phyloP scores from a whole-genome alignment of 2,329 filamentous ascomycete species.

The Colletotrichum shisoi region DNA sequence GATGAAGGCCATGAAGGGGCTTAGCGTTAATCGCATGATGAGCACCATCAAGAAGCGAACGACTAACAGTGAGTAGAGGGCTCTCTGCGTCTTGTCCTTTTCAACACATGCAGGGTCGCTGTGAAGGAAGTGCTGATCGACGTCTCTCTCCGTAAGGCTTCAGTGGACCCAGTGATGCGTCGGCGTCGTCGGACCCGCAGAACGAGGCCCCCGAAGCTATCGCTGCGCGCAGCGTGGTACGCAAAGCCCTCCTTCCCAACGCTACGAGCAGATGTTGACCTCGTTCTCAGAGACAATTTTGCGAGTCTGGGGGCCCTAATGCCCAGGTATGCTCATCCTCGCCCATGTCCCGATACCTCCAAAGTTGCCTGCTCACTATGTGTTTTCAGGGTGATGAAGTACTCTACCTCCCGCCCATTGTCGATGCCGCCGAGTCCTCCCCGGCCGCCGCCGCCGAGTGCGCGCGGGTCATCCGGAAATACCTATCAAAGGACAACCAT shows the following conservation, averaged over 20 bases:
- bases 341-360: conserved; percentile 1
- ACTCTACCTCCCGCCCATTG: conserved; percentile 88
- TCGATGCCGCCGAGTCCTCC: conserved; percentile 93
- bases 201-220: conserved; percentile 72
- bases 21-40: conserved; percentile 65
- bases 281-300: conserved; percentile 73
- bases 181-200: conserved; percentile 43
- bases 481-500: conserved; percentile 76
- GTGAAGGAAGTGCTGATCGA: conserved; percentile 34
- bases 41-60: conserved; percentile 62
- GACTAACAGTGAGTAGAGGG: conserved; percentile 31
- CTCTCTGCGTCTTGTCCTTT: background rate
- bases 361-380: conserved; percentile 12
- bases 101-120: conserved; percentile 6
- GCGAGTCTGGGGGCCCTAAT: conserved; percentile 71
- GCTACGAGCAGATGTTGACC: conserved; percentile 41
- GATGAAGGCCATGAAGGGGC: conserved; percentile 60
- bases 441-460: conserved; percentile 84
- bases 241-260: conserved; percentile 43
- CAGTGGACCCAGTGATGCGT: conserved; percentile 37
- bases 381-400: conserved; percentile 79
- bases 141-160: conserved; percentile 32
- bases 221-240: conserved; percentile 71
- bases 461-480: conserved; percentile 81
- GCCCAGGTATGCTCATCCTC: conserved; percentile 53